These are phyloP conservation scores for Gaeumannomyces tritici DNA, from an alignment of 2,329 filamentous ascomycete species.

Conservation along the genomic window DNA sequence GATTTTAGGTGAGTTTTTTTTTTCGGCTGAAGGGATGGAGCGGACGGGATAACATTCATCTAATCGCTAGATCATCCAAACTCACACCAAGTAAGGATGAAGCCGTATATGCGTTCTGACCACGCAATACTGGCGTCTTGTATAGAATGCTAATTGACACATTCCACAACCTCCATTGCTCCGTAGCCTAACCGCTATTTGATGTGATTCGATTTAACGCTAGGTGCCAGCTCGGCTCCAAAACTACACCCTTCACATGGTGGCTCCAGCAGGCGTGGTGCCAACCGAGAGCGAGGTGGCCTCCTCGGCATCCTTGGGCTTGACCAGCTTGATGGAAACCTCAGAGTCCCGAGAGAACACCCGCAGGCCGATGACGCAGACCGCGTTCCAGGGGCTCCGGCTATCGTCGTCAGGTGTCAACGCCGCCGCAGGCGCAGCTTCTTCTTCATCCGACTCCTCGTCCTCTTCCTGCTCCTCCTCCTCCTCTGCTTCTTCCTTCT, in stretches of 20 bases:
- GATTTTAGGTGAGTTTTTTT: background rate
- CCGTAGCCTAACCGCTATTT: too few species aligned
- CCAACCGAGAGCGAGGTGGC: slow-evolving; percentile 17
- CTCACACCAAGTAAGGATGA: too few species aligned
- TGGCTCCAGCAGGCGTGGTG: slow-evolving; percentile 18
- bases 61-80: background rate
- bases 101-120: background rate
- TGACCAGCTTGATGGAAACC: slow-evolving; percentile 23
- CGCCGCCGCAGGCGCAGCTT: background rate
- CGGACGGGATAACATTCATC: background rate
- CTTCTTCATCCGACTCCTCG: background rate
- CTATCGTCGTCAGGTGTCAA: slow-evolving; percentile 3
- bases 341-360: slow-evolving; percentile 26
- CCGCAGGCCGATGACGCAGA: slow-evolving; percentile 26
- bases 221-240: background rate
- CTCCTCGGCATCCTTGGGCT: slow-evolving; percentile 20
- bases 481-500: slow-evolving; percentile 3
- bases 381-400: slow-evolving; percentile 8
- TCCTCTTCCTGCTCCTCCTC: slow-evolving; percentile 3
- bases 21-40: background rate
- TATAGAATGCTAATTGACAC: background rate
- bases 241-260: slow-evolving; percentile 10
- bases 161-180: too few species aligned
- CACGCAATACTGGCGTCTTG: background rate
- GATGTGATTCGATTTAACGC: background rate